Percentiles rank a stretch among this genome's conserved stretches.
These are phyloP conservation scores for Secale cereale DNA, from an alignment of 176 grass and related monocot genomes.

Conservation along the genomic window DNA sequence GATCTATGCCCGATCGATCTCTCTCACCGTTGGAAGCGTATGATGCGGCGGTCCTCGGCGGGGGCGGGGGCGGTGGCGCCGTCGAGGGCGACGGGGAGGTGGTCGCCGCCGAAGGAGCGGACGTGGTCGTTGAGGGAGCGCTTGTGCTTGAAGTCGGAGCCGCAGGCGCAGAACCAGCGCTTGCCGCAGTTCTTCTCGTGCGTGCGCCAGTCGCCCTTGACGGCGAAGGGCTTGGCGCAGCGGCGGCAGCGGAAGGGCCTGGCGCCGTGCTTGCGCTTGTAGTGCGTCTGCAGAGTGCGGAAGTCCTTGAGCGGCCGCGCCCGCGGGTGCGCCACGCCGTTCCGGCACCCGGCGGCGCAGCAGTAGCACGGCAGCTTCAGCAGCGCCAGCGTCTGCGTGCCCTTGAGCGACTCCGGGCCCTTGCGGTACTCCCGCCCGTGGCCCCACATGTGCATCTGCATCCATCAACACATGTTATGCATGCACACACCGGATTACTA, in stretches of 20 bases:
- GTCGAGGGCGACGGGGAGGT: slow-evolving; percentile 31
- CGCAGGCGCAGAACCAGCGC: slow-evolving; percentile 90
- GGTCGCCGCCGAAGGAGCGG: slow-evolving; percentile 67
- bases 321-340: slow-evolving; percentile 71
- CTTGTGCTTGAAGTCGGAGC: slow-evolving; percentile 97
- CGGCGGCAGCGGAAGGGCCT: slow-evolving; percentile 86
- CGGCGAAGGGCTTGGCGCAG: slow-evolving; percentile 93
- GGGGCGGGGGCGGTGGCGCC: neutral
- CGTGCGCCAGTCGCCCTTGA: slow-evolving; percentile 97
- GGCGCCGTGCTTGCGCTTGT: slow-evolving; percentile 91
- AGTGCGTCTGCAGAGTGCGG: slow-evolving; percentile 96
- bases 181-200: slow-evolving; percentile 99
- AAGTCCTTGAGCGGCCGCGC: slow-evolving; percentile 92
- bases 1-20: neutral
- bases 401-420: slow-evolving; percentile 86
- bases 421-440: slow-evolving; percentile 94
- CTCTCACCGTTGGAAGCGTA: slow-evolving; percentile 55
- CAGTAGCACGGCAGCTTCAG: slow-evolving; percentile 97
- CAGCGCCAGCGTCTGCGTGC: slow-evolving; percentile 67
- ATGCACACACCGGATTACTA: neutral
- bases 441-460: slow-evolving; percentile 99
- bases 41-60: slow-evolving; percentile 31
- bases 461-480: neutral
- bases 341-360: slow-evolving; percentile 84
- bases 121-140: slow-evolving; percentile 93